These are phyloP conservation scores for Laguncularia racemosa DNA, from an alignment of 345 rosid species.

Conservation along the genomic window DNA sequence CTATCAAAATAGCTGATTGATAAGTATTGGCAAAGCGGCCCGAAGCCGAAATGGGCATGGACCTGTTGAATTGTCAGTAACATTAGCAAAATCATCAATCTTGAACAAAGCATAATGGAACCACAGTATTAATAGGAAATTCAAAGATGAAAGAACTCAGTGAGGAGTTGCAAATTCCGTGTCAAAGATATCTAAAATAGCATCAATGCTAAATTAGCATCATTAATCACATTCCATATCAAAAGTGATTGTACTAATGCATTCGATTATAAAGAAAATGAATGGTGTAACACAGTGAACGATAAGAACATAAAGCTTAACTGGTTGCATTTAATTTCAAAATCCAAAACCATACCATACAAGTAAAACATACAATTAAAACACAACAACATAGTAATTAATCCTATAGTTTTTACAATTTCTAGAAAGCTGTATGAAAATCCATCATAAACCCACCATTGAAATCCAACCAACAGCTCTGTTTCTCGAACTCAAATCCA, in stretches of 20 bases:
- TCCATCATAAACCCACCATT: slow-evolving; percentile 36
- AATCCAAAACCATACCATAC: too few species aligned
- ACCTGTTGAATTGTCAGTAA: slow-evolving; percentile 35
- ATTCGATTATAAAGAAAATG: too few species aligned
- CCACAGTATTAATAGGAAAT: too few species aligned
- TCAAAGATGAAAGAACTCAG: neutral
- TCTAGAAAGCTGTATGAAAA: neutral
- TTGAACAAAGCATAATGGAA: slow-evolving; percentile 4
- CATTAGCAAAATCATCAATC: slow-evolving; percentile 13
- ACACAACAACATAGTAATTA: neutral
- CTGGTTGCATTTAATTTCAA: too few species aligned
- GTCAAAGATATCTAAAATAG: too few species aligned
- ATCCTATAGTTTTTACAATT: neutral
- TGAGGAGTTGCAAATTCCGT: too few species aligned
- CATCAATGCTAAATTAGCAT: too few species aligned
- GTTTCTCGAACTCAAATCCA: slow-evolving; percentile 37
- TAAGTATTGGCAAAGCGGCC: slow-evolving; percentile 53
- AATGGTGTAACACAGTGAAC: too few species aligned
- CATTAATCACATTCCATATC: too few species aligned
- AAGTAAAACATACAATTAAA: too few species aligned
- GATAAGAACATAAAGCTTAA: too few species aligned
- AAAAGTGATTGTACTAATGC: too few species aligned
- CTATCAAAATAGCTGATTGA: slow-evolving; percentile 69
- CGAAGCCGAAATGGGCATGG: slow-evolving; percentile 53
- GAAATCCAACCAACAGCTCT: slow-evolving; percentile 54